Evolutionary conservation across 108 stramenopile species (phyloP), one percentile per base, ranked within the genome.

Genomic region (Nannochloropsis salina): DNA sequence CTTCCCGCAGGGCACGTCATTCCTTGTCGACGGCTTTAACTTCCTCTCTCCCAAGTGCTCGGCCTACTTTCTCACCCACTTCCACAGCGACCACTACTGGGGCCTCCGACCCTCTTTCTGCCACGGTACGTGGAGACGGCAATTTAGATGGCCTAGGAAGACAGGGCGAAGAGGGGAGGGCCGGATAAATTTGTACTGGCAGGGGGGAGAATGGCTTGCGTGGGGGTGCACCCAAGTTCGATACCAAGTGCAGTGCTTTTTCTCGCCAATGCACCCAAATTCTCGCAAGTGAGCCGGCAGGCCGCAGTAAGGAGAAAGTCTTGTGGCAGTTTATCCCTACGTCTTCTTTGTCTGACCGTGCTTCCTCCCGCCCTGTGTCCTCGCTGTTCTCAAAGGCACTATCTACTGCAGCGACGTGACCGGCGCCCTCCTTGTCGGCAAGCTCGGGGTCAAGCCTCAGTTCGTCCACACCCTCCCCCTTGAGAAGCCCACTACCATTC

Each of bases 51-150:
- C 44, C 11, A 94, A n/a, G 41, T 88, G 86, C 80, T 80, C 89
- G 12, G 94, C 94, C 45, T 96, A 98, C 89, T 95, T 92, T 84
- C 79, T 94, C n/a, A 93, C 94, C 20, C 94, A 94, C 83, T 94
- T 94, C 84, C 94, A 94, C 87, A 92, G 89, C 22, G 89, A 93
- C 85, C 93, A 93, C 85, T 93, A 93, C 85, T 91, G 91, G 43
- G 93, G 93, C 21, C 92, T 93, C 21, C 85, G 88, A 6, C 61
- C 61, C 3, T 74, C 61, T 0, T 74, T 74, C 61, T n/a, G 61
- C 61, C 15, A 74, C 15, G 61, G 61, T 74, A 15, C 15, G 61
- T 15, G 3, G 61, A 74, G 61, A 74, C 15, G n/a, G 61, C 1
- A 8, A 6, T n/a, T 15, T n/a, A 74, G 61, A 74, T n/a, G 61